Evolutionary conservation across 371 early-diverging fungal genomes (phyloP).

Genomic region (Dinochytrium kinnereticum): DNA sequence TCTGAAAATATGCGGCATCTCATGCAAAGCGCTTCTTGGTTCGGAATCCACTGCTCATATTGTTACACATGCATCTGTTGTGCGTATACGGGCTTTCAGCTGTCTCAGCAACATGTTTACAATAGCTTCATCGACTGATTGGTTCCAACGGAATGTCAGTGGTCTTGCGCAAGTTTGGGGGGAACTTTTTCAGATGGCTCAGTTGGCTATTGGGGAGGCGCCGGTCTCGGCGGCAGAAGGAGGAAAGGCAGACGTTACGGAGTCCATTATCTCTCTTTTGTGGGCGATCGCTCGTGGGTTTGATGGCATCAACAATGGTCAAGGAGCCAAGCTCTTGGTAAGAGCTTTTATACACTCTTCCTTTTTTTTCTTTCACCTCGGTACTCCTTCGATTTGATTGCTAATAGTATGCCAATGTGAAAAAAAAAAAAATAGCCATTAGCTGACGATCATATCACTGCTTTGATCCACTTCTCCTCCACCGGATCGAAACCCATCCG

Average conservation of each 20-base stretch:
- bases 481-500: conserved; percentile 33
- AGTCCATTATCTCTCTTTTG: conserved; percentile 23
- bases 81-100: conserved; percentile 5
- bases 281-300: conserved; percentile 39
- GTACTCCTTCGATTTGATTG: background rate
- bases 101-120: conserved; percentile 25
- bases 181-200: background rate
- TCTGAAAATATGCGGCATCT: background rate
- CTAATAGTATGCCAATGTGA: background rate
- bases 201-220: background rate
- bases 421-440: no score
- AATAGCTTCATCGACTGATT: conserved; percentile 4
- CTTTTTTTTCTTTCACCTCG: background rate
- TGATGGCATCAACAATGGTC: conserved; percentile 41
- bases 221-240: background rate
- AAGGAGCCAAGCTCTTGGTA: conserved; percentile 17
- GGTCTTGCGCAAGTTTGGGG: conserved; percentile 6
- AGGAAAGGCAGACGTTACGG: conserved; percentile 21
- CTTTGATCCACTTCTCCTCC: conserved; percentile 36
- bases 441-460: conserved; percentile 39
- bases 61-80: background rate
- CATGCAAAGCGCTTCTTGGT: background rate
- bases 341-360: no score
- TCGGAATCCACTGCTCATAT: background rate
- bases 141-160: background rate